Evolutionary conservation across 2,329 filamentous ascomycete species (phyloP).

Genomic region (Penicillium brevicompactum): DNA sequence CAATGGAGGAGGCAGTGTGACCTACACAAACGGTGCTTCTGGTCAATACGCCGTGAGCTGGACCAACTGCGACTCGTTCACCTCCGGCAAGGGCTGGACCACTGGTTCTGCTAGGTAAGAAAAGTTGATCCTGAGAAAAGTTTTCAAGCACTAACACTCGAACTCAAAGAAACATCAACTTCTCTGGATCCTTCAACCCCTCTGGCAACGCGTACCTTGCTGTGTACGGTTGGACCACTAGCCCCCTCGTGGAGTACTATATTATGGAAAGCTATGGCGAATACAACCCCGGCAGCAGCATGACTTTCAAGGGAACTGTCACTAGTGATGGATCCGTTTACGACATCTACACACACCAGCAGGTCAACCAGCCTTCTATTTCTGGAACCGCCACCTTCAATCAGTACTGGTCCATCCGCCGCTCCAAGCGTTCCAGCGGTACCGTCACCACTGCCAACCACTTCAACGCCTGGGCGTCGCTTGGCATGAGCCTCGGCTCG

Average conservation of each 20-base stretch:
- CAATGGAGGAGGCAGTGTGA: conserved; percentile 47
- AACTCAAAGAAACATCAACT: conserved; percentile 28
- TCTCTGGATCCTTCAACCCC: conserved; percentile 32
- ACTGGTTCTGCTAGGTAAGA: conserved; percentile 54
- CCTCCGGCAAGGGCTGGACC: conserved; percentile 62
- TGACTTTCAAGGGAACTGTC: conserved; percentile 37
- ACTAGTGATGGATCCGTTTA: conserved; percentile 41
- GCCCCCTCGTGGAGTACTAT: conserved; percentile 42
- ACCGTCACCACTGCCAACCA: conserved; percentile 41
- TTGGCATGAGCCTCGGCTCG: conserved; percentile 36
- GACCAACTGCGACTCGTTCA: conserved; percentile 55
- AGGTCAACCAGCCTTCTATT: conserved; percentile 44
- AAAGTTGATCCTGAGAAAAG: background rate
- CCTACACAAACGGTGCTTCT: conserved; percentile 48
- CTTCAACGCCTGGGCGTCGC: conserved; percentile 38
- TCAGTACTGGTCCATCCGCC: conserved; percentile 48
- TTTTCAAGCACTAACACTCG: background rate
- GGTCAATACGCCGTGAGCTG: conserved; percentile 52
- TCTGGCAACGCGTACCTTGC: conserved; percentile 38
- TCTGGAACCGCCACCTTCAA: conserved; percentile 44
- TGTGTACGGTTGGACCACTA: conserved; percentile 47
- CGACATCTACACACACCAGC: conserved; percentile 40
- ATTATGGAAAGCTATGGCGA: conserved; percentile 38
- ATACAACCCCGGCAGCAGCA: conserved; percentile 34
- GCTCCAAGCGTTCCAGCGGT: conserved; percentile 36